A percentile compares a stretch with the other conserved stretches of the same genome.
Conservation (phyloP, 2,329 filamentous ascomycete genomes). For the Penicillium sp. region DNA sequence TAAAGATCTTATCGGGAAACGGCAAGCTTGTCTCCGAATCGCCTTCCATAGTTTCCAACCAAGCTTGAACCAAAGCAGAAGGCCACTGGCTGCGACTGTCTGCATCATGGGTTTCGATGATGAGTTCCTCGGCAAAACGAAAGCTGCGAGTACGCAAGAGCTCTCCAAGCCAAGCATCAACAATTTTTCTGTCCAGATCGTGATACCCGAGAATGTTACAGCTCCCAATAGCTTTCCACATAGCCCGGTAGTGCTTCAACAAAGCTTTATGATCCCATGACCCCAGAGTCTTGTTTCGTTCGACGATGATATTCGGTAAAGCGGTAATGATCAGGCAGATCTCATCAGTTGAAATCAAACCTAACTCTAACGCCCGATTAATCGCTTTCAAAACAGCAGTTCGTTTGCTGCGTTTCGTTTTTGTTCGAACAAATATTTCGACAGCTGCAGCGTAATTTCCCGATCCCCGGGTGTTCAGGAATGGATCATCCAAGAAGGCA, state of each 20-base stretch:
- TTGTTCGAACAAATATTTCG: conserved; percentile 22
- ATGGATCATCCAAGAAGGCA: conserved; percentile 36
- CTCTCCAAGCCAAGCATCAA: conserved; percentile 33
- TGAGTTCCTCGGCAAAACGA: conserved; percentile 29
- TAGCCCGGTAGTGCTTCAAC: conserved; percentile 24
- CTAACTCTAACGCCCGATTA: conserved; percentile 33
- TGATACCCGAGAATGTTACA: conserved; percentile 35
- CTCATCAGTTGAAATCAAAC: conserved; percentile 34
- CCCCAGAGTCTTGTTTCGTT: conserved; percentile 13
- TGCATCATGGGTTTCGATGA: conserved; percentile 27
- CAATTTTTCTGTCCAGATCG: conserved; percentile 31
- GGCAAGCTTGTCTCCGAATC: conserved; percentile 7
- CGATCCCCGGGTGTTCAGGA: conserved; percentile 35
- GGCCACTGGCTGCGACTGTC: conserved; percentile 20
- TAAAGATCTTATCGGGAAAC: conserved; percentile 22
- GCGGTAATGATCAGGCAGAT: conserved; percentile 32
- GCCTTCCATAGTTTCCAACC: conserved; percentile 19
- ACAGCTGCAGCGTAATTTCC: conserved; percentile 35
- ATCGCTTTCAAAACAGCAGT: conserved; percentile 26
- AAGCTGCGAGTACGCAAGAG: conserved; percentile 22
- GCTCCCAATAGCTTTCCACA: conserved; percentile 39
- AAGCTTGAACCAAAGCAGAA: conserved; percentile 27
- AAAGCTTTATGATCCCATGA: conserved; percentile 17
- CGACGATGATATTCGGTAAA: conserved; percentile 22
- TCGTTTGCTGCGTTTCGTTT: conserved; percentile 17